A percentile compares a stretch with the other conserved stretches of the same genome.
These are phyloP conservation scores for Lecanicillium sp. DNA, from an alignment of 2,329 filamentous ascomycete genomes.

Conservation along the genomic window DNA sequence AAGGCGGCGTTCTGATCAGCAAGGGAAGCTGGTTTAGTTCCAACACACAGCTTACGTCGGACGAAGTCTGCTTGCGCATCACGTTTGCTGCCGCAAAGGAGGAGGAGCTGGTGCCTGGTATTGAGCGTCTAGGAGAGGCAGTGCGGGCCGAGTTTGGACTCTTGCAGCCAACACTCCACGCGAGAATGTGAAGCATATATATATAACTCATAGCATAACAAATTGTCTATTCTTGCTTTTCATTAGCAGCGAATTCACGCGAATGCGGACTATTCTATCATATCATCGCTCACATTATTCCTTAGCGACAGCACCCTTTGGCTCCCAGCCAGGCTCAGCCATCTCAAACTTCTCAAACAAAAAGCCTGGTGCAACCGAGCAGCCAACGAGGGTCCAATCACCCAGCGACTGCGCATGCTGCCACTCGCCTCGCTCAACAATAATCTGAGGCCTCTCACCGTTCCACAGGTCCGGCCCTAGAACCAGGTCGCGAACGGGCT, in stretches of 20 bases:
- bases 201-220: too few species aligned
- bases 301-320: slow-evolving; percentile 14
- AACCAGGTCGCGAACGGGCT: slow-evolving; percentile 22
- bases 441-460: slow-evolving; percentile 34
- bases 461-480: slow-evolving; percentile 36
- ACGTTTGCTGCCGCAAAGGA: slow-evolving; percentile 69
- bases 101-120: slow-evolving; percentile 6
- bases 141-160: slow-evolving; percentile 6
- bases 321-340: slow-evolving; percentile 23
- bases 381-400: slow-evolving; percentile 40
- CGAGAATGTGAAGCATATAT: too few species aligned
- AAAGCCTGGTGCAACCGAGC: slow-evolving; percentile 20
- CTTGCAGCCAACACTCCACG: too few species aligned
- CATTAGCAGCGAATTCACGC: too few species aligned
- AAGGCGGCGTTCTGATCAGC: slow-evolving; percentile 65
- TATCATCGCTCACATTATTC: too few species aligned
- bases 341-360: slow-evolving; percentile 21
- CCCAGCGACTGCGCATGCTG: slow-evolving; percentile 37
- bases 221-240: too few species aligned
- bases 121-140: slow-evolving; percentile 6
- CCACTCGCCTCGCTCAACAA: slow-evolving; percentile 33
- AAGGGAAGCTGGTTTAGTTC: slow-evolving; percentile 81
- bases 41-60: slow-evolving; percentile 46
- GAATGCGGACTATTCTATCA: too few species aligned
- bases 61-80: slow-evolving; percentile 73